Conservation (phyloP, 2,329 filamentous ascomycete genomes). For the Xylariaceae sp. region DNA sequence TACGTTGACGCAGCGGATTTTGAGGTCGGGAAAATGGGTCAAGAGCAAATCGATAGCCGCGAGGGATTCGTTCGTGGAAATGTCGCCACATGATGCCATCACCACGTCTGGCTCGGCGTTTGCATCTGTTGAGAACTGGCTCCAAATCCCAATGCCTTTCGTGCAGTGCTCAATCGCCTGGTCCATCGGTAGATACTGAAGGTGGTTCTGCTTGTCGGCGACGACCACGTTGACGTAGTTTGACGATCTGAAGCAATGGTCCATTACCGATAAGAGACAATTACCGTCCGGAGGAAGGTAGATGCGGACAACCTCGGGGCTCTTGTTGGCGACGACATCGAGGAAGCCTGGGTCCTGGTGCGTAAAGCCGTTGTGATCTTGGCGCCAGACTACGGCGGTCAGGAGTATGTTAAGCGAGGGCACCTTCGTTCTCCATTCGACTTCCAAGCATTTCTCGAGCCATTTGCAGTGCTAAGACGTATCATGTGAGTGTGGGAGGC, state of each 20-base stretch:
- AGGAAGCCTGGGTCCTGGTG: conserved; percentile 80
- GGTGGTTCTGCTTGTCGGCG: conserved; percentile 73
- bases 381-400: conserved; percentile 74
- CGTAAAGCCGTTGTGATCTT: conserved; percentile 81
- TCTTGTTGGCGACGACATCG: conserved; percentile 75
- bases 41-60: conserved; percentile 71
- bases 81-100: conserved; percentile 73
- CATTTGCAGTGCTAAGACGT: conserved; percentile 79
- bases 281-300: conserved; percentile 79
- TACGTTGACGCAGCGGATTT: conserved; percentile 75
- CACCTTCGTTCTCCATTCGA: conserved; percentile 70
- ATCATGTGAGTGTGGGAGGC: neutral
- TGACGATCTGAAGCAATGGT: conserved; percentile 67
- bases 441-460: conserved; percentile 77
- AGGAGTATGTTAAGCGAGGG: conserved; percentile 76
- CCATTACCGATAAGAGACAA: conserved; percentile 69
- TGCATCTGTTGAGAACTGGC: conserved; percentile 68
- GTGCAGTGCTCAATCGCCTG: conserved; percentile 71
- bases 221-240: conserved; percentile 83
- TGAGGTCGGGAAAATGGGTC: conserved; percentile 66
- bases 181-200: conserved; percentile 72
- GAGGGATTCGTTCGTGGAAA: conserved; percentile 68
- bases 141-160: conserved; percentile 75
- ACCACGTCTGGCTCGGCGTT: conserved; percentile 67
- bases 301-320: conserved; percentile 73